Percentiles rank a stretch among this genome's conserved stretches.
phyloP scores from a whole-genome alignment of 2,329 filamentous ascomycete species.

The Penicillium frequentans region DNA sequence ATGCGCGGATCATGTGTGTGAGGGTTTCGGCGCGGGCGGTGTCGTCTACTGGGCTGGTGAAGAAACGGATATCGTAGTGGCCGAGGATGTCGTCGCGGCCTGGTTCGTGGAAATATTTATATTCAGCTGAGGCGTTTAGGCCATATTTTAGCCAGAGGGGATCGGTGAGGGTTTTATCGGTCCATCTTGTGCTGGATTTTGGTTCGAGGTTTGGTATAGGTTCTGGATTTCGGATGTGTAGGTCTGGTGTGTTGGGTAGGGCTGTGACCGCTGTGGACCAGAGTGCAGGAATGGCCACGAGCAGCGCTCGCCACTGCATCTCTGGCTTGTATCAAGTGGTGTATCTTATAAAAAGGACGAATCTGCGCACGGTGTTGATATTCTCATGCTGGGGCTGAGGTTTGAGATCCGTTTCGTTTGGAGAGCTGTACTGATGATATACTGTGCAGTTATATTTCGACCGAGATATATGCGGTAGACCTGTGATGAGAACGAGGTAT shows the following conservation, averaged over 20 bases:
- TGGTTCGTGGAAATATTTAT: slow-evolving; percentile 68
- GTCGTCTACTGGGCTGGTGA: slow-evolving; percentile 63
- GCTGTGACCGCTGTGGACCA: slow-evolving; percentile 19
- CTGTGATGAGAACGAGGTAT: not conserved
- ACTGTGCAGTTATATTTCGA: not conserved
- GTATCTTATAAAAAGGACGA: not conserved
- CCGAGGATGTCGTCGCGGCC: slow-evolving; percentile 60
- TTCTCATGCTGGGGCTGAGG: slow-evolving; percentile 12
- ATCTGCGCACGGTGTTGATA: not conserved
- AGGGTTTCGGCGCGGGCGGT: slow-evolving; percentile 66
- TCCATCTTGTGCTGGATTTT: not conserved
- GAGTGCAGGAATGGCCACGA: slow-evolving; percentile 18
- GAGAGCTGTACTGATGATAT: not conserved
- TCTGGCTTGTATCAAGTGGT: slow-evolving; percentile 1
- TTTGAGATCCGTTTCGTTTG: not conserved
- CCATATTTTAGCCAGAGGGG: slow-evolving; percentile 27
- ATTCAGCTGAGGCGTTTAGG: slow-evolving; percentile 33
- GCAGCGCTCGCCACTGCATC: slow-evolving; percentile 22
- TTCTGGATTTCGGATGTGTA: not conserved
- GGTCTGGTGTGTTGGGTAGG: slow-evolving; percentile 8
- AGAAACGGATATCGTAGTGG: slow-evolving; percentile 76
- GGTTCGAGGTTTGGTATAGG: not conserved
- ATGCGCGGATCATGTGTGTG: slow-evolving; percentile 69
- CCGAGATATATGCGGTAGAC: not conserved
- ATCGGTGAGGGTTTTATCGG: slow-evolving; percentile 14